Evolutionary conservation across 2,329 filamentous ascomycete genomes (phyloP).

Genomic region (Hypoxylon sp.): DNA sequence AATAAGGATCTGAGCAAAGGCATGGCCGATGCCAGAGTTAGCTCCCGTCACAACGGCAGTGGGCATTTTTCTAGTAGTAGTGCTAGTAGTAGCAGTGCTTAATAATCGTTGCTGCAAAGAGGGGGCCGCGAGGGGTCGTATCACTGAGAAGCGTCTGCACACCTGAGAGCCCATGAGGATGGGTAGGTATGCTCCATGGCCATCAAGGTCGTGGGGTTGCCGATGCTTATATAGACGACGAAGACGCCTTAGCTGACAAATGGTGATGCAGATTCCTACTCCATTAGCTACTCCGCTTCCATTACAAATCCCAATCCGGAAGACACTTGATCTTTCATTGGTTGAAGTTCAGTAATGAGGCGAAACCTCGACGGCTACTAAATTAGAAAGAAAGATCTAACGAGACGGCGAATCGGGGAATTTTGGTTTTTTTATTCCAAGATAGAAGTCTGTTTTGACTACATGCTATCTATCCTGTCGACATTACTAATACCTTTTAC

Average conservation of each 20-base stretch:
- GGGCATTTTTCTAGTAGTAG: too few relatives aligned
- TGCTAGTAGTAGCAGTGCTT: too few relatives aligned
- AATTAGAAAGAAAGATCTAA: not conserved
- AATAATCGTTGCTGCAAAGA: not conserved
- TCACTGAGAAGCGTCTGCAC: constrained; percentile 24
- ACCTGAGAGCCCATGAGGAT: constrained; percentile 20
- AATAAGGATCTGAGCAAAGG: constrained; percentile 42
- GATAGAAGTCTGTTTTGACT: constrained; percentile 35
- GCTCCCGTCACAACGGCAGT: constrained; percentile 52
- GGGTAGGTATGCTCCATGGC: too few relatives aligned
- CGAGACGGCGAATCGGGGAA: constrained; percentile 17
- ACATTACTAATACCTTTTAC: too few relatives aligned
- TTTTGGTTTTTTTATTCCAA: constrained; percentile 31
- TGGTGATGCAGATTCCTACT: constrained; percentile 9
- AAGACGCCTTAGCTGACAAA: constrained; percentile 11
- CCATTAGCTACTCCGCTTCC: constrained; percentile 10
- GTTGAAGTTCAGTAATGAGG: constrained; percentile 1
- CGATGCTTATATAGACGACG: constrained; percentile 36
- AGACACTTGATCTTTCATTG: constrained; percentile 23
- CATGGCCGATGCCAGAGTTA: constrained; percentile 52
- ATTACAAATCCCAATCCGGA: constrained; percentile 29
- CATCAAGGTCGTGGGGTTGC: constrained; percentile 39
- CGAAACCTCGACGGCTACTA: constrained; percentile 3
- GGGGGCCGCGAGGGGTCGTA: constrained; percentile 1
- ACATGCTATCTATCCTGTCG: constrained; percentile 15